These are phyloP conservation scores for Circinella minor DNA, from an alignment of 371 early-diverging fungal genomes.

Conservation along the genomic window DNA sequence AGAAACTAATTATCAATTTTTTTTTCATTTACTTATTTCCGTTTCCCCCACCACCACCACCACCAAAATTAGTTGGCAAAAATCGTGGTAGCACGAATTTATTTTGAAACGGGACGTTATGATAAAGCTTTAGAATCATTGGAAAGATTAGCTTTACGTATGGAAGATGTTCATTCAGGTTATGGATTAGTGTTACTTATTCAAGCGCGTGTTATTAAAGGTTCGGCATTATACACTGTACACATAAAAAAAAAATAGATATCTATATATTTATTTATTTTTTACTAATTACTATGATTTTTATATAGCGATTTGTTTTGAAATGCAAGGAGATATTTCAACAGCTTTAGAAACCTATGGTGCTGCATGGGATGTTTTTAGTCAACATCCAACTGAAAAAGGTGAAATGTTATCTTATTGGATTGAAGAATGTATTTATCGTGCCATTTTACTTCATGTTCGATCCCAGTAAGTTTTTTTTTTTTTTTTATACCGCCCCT, in stretches of 20 bases:
- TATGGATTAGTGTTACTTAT: slow-evolving; percentile 60
- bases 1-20: slow-evolving; percentile 1
- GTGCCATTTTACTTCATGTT: slow-evolving; percentile 59
- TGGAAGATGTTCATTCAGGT: slow-evolving; percentile 48
- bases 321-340: slow-evolving; percentile 47
- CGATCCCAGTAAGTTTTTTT: slow-evolving; percentile 47
- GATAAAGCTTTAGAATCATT: slow-evolving; percentile 42
- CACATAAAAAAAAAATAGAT: no score
- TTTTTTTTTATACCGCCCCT: neutral
- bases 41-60: neutral
- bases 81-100: slow-evolving; percentile 47
- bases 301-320: no score
- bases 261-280: no score
- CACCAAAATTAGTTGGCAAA: slow-evolving; percentile 40
- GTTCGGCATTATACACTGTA: slow-evolving; percentile 14
- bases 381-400: slow-evolving; percentile 51
- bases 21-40: neutral
- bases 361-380: slow-evolving; percentile 48
- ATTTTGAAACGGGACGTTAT: slow-evolving; percentile 38
- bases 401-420: slow-evolving; percentile 63
- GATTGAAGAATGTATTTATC: slow-evolving; percentile 74
- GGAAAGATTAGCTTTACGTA: slow-evolving; percentile 29
- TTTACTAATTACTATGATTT: no score
- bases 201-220: slow-evolving; percentile 59
- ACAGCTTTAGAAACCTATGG: slow-evolving; percentile 63